Percentiles rank a stretch among this genome's conserved stretches.
These are phyloP conservation scores for Ceratocystiopsis sp. DNA, from an alignment of 2,329 filamentous ascomycete species.

Conservation along the genomic window DNA sequence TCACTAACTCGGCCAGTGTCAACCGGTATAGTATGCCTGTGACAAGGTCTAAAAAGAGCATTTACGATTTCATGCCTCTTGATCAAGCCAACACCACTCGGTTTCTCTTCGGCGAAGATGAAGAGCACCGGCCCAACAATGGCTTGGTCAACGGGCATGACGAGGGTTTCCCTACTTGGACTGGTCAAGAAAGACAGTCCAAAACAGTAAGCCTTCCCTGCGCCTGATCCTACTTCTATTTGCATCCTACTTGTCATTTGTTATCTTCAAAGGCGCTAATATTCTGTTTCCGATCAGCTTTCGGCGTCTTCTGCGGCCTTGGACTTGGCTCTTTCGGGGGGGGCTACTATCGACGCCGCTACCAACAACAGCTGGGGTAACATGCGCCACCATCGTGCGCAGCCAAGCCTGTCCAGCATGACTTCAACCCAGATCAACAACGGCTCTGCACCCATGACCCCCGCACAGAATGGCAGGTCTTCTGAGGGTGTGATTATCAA, in stretches of 20 bases:
- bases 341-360: constrained; percentile 40
- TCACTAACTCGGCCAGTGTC: constrained; percentile 31
- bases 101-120: constrained; percentile 65
- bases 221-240: not conserved
- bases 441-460: constrained; percentile 16
- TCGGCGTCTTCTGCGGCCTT: constrained; percentile 67
- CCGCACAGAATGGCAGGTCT: constrained; percentile 14
- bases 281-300: constrained; percentile 29
- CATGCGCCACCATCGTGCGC: constrained; percentile 51
- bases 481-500: constrained; percentile 19
- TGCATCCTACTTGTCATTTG: not conserved
- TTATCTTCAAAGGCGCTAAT: not conserved
- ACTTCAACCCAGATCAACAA: constrained; percentile 21
- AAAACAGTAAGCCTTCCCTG: constrained; percentile 23
- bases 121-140: constrained; percentile 40
- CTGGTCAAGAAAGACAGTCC: constrained; percentile 39
- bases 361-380: constrained; percentile 38
- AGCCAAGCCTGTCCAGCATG: constrained; percentile 38
- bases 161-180: constrained; percentile 74
- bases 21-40: constrained; percentile 94
- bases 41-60: constrained; percentile 48
- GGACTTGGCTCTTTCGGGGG: constrained; percentile 58
- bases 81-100: constrained; percentile 74
- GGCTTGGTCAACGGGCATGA: constrained; percentile 46
- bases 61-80: constrained; percentile 46